Evolutionary conservation across 2,329 filamentous ascomycete species (phyloP).

Genomic region (Aphanoascus verrucosus): DNA sequence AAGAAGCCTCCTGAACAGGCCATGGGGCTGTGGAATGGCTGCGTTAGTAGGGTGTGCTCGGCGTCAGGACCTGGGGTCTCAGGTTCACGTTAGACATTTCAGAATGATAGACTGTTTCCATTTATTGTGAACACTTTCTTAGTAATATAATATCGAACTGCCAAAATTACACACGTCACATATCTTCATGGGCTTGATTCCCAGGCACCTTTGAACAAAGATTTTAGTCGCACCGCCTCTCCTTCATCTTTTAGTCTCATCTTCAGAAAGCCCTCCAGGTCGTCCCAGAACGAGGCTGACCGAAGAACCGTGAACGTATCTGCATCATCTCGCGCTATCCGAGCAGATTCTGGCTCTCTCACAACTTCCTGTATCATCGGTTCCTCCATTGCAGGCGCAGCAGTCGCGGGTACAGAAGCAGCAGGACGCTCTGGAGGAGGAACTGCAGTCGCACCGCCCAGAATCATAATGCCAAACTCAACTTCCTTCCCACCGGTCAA

Average conservation of each 20-base stretch:
- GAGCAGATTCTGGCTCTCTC: constrained; percentile 16
- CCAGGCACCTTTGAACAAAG: constrained; percentile 63
- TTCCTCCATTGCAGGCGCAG: constrained; percentile 20
- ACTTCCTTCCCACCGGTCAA: constrained; percentile 39
- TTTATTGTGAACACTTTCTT: neutral
- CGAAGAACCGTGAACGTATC: constrained; percentile 44
- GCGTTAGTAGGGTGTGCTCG: too few species aligned
- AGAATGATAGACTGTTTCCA: too few species aligned
- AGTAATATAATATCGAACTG: neutral
- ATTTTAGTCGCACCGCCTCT: constrained; percentile 53
- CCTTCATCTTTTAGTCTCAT: constrained; percentile 64
- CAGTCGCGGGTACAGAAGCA: neutral
- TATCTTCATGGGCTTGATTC: constrained; percentile 25
- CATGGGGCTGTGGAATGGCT: too few species aligned
- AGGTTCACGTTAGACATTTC: too few species aligned
- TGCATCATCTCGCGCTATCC: constrained; percentile 23
- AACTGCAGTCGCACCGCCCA: constrained; percentile 54
- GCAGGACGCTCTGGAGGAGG: constrained; percentile 22
- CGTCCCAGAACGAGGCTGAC: constrained; percentile 72
- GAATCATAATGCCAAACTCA: constrained; percentile 80
- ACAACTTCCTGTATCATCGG: constrained; percentile 18
- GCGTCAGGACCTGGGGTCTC: too few species aligned
- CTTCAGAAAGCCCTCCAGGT: constrained; percentile 68
- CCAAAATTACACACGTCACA: neutral
- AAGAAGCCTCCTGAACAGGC: too few species aligned